Evolutionary conservation across 306 rosid genomes (phyloP).

Genomic region (Prunus fruticosa): DNA sequence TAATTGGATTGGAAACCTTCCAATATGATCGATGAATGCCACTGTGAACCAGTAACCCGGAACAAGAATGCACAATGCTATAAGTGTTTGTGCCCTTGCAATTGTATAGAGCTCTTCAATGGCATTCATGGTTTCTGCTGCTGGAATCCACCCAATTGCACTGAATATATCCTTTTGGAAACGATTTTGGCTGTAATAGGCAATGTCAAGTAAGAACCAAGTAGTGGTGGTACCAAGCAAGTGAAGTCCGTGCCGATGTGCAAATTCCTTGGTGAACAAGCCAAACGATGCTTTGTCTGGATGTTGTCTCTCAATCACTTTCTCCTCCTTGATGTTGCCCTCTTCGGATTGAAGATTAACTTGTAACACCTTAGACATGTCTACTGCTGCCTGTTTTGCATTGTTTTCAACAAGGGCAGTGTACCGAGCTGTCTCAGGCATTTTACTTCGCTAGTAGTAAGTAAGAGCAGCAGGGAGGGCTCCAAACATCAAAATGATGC

Average conservation of each 20-base stretch:
- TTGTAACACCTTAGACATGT: conserved; percentile 4
- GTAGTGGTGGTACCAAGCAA: conserved; percentile 15
- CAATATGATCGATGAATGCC: background rate
- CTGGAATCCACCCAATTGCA: conserved; percentile 5
- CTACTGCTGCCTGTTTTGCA: background rate
- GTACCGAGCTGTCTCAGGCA: conserved; percentile 12
- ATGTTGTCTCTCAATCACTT: background rate
- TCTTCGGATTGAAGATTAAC: background rate
- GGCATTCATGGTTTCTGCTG: background rate
- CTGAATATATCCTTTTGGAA: conserved; percentile 15
- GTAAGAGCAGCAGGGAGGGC: conserved; percentile 4
- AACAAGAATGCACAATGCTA: background rate
- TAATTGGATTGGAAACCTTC: conserved; percentile 8
- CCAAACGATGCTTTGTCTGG: background rate
- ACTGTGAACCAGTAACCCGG: background rate
- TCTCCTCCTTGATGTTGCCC: background rate
- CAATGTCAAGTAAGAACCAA: conserved; percentile 15
- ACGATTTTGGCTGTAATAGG: conserved; percentile 9
- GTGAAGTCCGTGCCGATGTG: background rate
- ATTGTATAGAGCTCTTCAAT: background rate
- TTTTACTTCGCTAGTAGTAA: conserved; percentile 8
- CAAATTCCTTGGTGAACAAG: conserved; percentile 11
- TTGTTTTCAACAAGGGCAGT: conserved; percentile 5
- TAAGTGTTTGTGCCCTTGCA: conserved; percentile 6
- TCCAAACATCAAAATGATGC: conserved; percentile 9